phyloP scores from a whole-genome alignment of 1,284 basidiomycete species.

The Apiotrichum sp. region DNA sequence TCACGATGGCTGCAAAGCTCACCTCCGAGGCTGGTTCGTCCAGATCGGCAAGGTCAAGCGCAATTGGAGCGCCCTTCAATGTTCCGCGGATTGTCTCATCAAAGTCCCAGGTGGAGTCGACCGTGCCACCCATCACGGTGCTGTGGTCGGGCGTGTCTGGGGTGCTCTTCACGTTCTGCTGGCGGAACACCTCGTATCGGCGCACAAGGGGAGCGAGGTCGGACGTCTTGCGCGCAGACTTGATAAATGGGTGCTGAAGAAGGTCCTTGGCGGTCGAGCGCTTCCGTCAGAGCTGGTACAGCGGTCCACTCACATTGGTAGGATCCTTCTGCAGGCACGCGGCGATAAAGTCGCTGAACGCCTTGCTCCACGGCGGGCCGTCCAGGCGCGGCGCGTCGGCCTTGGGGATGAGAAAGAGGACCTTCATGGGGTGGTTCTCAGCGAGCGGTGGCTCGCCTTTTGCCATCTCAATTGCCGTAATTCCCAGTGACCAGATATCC shows the following conservation, averaged over 20 bases:
- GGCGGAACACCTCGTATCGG: conserved; percentile 54
- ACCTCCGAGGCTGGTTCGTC: background rate
- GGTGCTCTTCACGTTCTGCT: conserved; percentile 53
- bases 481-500: conserved; percentile 94
- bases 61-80: conserved; percentile 59
- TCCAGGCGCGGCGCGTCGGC: conserved; percentile 75
- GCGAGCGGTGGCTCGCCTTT: conserved; percentile 89
- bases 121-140: conserved; percentile 20
- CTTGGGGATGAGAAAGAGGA: conserved; percentile 84
- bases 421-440: conserved; percentile 81
- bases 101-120: conserved; percentile 83
- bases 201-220: conserved; percentile 81
- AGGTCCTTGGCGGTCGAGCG: conserved; percentile 86
- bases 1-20: background rate
- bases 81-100: conserved; percentile 58
- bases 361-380: conserved; percentile 57
- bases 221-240: conserved; percentile 69
- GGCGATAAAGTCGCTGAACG: conserved; percentile 89
- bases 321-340: conserved; percentile 92
- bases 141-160: conserved; percentile 40
- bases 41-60: conserved; percentile 31
- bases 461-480: conserved; percentile 90
- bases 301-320: conserved; percentile 53
- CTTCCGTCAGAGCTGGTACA: conserved; percentile 46
- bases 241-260: conserved; percentile 86